A percentile compares a stretch with the other conserved stretches of the same genome.
phyloP scores from a whole-genome alignment of 2,329 filamentous ascomycete species.

The Trichoderma breve region DNA sequence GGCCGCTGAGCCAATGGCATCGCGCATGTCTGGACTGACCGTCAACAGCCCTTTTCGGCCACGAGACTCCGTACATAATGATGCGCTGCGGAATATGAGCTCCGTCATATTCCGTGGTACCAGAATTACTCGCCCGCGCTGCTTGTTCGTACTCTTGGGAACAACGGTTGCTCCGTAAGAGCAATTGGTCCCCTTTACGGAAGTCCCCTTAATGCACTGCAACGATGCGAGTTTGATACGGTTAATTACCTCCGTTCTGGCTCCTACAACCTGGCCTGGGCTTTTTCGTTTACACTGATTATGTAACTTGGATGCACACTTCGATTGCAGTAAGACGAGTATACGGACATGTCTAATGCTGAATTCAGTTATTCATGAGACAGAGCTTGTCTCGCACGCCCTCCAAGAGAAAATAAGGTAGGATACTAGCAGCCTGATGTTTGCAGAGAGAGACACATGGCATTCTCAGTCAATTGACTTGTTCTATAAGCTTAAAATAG shows the following conservation, averaged over 20 bases:
- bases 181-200: not conserved
- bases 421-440: not conserved
- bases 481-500: constrained; percentile 14
- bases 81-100: not conserved
- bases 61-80: not conserved
- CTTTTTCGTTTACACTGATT: not conserved
- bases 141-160: not conserved
- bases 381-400: not conserved
- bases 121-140: not conserved
- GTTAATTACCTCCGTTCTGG: not conserved
- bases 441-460: not conserved
- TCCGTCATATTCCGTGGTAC: not conserved
- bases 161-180: not conserved
- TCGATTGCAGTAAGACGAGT: too few species aligned
- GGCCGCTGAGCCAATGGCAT: constrained; percentile 1
- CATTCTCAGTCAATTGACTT: not conserved
- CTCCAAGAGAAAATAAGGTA: not conserved
- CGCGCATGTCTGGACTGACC: not conserved
- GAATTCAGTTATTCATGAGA: not conserved
- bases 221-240: constrained; percentile 7
- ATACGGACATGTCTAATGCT: not conserved
- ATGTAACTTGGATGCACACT: not conserved
- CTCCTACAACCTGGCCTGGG: not conserved
- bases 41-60: constrained; percentile 1
- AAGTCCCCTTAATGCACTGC: not conserved